These are phyloP conservation scores for Fusarium globosum DNA, from an alignment of 2,329 filamentous ascomycete genomes.

Conservation along the genomic window DNA sequence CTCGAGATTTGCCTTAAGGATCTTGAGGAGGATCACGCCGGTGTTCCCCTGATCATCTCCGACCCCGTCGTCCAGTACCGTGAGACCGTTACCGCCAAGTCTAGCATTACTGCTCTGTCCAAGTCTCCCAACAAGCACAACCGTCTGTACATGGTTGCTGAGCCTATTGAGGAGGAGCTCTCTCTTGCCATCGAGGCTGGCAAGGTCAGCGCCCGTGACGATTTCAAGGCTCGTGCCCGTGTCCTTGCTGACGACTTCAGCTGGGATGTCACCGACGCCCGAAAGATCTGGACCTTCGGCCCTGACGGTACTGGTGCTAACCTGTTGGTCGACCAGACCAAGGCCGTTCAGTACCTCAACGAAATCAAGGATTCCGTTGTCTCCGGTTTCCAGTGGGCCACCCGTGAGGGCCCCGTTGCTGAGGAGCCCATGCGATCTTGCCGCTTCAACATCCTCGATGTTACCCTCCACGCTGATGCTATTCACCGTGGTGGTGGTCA, in stretches of 20 bases:
- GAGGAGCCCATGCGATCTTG: conserved; percentile 98
- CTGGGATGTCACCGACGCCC: conserved; percentile 99
- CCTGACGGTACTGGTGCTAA: conserved; percentile 98
- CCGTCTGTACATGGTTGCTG: conserved; percentile 95
- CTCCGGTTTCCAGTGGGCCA: conserved; percentile 99
- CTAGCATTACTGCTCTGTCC: conserved; percentile 95
- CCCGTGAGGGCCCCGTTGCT: conserved; percentile 94
- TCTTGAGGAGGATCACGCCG: conserved; percentile 98
- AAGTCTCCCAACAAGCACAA: conserved; percentile 99
- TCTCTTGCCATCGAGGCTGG: conserved; percentile 88
- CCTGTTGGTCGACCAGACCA: conserved; percentile 99
- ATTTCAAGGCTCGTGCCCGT: conserved; percentile 99
- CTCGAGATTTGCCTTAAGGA: conserved; percentile 99
- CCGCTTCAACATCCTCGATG: conserved; percentile 99
- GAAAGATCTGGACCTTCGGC: conserved; percentile 99
- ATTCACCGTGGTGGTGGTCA: conserved; percentile 99
- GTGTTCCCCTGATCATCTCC: conserved; percentile 96
- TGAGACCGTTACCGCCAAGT: conserved; percentile 88
- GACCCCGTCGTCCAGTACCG: conserved; percentile 99
- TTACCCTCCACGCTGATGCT: conserved; percentile 98
- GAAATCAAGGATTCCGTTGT: conserved; percentile 99
- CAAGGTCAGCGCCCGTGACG: conserved; percentile 94
- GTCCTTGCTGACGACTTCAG: conserved; percentile 95
- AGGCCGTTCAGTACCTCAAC: conserved; percentile 99
- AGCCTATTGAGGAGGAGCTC: conserved; percentile 93